Evolutionary conservation across 2,329 filamentous ascomycete species (phyloP).

Genomic region (Magnaporthiopsis rhizophila): DNA sequence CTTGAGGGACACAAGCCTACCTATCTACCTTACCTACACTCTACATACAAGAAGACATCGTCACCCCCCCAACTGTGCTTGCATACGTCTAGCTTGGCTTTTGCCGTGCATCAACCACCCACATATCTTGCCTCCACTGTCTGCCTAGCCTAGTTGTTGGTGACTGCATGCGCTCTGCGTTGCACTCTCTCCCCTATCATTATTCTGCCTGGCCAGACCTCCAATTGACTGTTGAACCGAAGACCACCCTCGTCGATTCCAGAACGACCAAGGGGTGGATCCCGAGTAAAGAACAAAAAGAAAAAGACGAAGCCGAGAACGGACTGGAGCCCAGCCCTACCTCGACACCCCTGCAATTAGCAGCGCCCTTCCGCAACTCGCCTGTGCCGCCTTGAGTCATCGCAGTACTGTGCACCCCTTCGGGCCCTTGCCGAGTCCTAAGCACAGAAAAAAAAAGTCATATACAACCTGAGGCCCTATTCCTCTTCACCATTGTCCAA

Average conservation of each 20-base stretch:
- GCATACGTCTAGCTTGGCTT: too few relatives aligned
- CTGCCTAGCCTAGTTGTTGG: too few relatives aligned
- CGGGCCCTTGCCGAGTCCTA: background rate
- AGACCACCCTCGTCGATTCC: too few relatives aligned
- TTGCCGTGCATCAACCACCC: too few relatives aligned
- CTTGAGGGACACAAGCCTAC: too few relatives aligned
- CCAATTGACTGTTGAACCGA: background rate
- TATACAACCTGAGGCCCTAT: background rate
- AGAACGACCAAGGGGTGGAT: background rate
- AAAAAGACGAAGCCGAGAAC: background rate
- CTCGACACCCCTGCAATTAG: slow-evolving; percentile 6
- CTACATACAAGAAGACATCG: too few relatives aligned
- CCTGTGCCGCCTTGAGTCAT: slow-evolving; percentile 11
- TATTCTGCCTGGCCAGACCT: background rate
- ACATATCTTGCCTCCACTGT: too few relatives aligned
- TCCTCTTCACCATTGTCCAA: slow-evolving; percentile 7
- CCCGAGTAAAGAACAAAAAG: background rate
- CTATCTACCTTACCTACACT: too few relatives aligned
- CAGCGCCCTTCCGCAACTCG: slow-evolving; percentile 9
- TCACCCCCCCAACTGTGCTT: too few relatives aligned
- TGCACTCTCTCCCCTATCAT: too few relatives aligned
- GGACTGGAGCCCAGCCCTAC: slow-evolving; percentile 7
- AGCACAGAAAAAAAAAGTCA: background rate
- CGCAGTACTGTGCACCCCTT: background rate
- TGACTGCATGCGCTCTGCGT: too few relatives aligned